A percentile compares a stretch with the other conserved stretches of the same genome.
These are phyloP conservation scores for Quercus suber DNA, from an alignment of 306 rosid genomes.

Conservation along the genomic window DNA sequence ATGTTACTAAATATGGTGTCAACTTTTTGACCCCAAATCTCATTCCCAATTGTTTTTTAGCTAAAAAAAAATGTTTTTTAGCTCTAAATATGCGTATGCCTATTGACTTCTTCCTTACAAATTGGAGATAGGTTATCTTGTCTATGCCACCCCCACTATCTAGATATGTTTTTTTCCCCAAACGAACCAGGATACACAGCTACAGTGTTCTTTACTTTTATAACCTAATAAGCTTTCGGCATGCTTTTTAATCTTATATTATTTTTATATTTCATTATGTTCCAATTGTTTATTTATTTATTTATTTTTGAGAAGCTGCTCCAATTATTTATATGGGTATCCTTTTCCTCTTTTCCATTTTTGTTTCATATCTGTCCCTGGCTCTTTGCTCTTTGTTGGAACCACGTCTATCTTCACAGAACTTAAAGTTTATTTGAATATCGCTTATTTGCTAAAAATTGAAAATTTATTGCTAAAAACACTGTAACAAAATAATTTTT, in stretches of 20 bases:
- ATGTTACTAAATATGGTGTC: slow-evolving; percentile 39
- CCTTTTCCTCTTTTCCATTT: not conserved
- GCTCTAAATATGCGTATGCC: not conserved
- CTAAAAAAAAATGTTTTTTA: not conserved
- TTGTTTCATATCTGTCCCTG: not conserved
- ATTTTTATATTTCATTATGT: not conserved
- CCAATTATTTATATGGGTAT: not conserved
- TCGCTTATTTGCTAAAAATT: too few relatives aligned
- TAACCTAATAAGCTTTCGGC: slow-evolving; percentile 53
- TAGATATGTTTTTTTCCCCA: not conserved
- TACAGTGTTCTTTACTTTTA: slow-evolving; percentile 1
- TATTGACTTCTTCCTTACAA: slow-evolving; percentile 27
- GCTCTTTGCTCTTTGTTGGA: too few relatives aligned
- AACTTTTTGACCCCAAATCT: slow-evolving; percentile 26
- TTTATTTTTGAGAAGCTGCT: too few relatives aligned
- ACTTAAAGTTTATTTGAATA: too few relatives aligned
- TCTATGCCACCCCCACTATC: slow-evolving; percentile 1
- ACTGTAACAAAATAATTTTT: too few relatives aligned
- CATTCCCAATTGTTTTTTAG: not conserved
- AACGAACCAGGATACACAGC: too few relatives aligned
- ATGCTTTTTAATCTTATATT: slow-evolving; percentile 10
- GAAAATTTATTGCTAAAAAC: too few relatives aligned
- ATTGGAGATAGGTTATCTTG: slow-evolving; percentile 30
- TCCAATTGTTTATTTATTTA: not conserved
- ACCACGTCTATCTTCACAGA: too few relatives aligned